A percentile compares a stretch with the other conserved stretches of the same genome.
Conservation (phyloP, 2,329 filamentous ascomycete genomes). For the Colletotrichum sp. region DNA sequence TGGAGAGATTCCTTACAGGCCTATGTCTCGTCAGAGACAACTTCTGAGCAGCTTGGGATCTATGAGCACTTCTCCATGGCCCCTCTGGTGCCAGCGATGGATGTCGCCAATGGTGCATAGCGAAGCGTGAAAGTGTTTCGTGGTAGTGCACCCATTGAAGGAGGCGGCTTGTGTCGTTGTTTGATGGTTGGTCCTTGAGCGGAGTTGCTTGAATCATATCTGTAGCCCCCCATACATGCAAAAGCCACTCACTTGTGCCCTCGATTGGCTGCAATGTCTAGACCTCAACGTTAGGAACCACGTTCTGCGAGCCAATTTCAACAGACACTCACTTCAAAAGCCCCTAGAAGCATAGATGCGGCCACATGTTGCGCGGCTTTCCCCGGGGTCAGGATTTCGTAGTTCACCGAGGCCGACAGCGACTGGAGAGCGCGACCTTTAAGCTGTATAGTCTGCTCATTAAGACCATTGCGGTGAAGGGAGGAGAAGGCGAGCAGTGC, state of each 20-base stretch:
- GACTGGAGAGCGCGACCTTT: background rate
- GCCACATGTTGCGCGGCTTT: background rate
- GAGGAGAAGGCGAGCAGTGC: background rate
- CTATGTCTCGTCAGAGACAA: background rate
- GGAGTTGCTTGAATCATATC: background rate
- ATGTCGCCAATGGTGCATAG: background rate
- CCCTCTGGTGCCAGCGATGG: background rate
- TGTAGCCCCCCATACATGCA: background rate
- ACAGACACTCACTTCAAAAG: background rate
- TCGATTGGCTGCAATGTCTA: background rate
- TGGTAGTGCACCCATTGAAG: background rate
- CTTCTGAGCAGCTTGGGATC: background rate
- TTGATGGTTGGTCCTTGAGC: background rate
- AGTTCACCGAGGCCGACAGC: background rate
- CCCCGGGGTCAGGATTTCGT: background rate
- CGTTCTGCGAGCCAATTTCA: fast-evolving
- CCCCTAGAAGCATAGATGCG: constrained; percentile 1
- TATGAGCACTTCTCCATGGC: background rate
- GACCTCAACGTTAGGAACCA: fast-evolving
- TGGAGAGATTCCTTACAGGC: background rate
- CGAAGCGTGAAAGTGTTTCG: background rate
- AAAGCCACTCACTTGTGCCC: background rate
- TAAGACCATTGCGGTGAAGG: background rate
- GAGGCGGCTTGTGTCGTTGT: background rate
- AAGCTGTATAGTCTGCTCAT: background rate